Evolutionary conservation across 768 basidiomycete species (phyloP).

Genomic region (Mycena floridula): DNA sequence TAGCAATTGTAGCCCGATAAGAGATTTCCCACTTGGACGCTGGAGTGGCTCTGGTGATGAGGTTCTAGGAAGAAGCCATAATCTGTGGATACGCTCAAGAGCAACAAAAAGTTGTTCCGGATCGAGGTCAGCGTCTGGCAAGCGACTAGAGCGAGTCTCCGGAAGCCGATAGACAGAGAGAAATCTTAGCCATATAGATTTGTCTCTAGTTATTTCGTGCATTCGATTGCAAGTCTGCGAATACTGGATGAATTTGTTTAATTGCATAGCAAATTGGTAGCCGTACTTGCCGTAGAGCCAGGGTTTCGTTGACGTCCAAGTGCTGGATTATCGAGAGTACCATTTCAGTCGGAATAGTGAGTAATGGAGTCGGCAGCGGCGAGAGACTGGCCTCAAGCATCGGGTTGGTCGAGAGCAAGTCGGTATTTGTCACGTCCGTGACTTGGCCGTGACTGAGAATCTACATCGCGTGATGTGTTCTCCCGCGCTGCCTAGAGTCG

Average conservation of each 20-base stretch:
- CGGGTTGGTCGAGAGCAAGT: too few relatives aligned
- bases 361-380: background rate
- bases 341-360: background rate
- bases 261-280: background rate
- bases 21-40: background rate
- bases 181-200: constrained; percentile 13
- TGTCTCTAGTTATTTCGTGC: constrained; percentile 10
- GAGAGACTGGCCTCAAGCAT: too few relatives aligned
- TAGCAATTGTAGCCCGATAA: constrained; percentile 34
- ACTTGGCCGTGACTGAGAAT: too few relatives aligned
- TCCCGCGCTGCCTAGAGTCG: too few relatives aligned
- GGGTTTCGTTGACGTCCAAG: background rate
- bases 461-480: too few relatives aligned
- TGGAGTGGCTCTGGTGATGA: constrained; percentile 1
- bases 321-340: background rate
- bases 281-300: background rate
- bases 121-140: constrained; percentile 5
- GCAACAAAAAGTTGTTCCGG: constrained; percentile 2
- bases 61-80: constrained; percentile 11
- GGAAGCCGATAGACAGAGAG: constrained; percentile 6
- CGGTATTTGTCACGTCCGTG: too few relatives aligned
- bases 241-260: background rate
- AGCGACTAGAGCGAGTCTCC: constrained; percentile 5
- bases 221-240: constrained; percentile 12
- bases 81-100: background rate